Conservation (phyloP, 768 basidiomycete genomes). For the Chalciporus pseudorubinellus region DNA sequence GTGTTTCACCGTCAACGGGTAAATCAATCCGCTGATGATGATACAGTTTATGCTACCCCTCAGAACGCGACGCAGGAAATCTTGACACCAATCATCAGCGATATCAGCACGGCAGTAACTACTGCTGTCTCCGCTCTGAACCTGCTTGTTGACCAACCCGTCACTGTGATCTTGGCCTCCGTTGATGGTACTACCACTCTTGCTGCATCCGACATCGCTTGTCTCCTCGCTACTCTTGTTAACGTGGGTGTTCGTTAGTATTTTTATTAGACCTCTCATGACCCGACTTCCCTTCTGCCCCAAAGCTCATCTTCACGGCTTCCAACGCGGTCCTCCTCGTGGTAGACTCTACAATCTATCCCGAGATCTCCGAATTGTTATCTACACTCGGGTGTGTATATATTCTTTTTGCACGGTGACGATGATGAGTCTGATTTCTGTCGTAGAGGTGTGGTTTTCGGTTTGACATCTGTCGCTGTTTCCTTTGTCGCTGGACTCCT, state of each 20-base stretch:
- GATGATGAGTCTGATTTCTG: neutral
- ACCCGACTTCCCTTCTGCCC: no score
- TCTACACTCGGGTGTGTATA: slow-evolving; percentile 4
- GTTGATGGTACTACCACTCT: slow-evolving; percentile 1
- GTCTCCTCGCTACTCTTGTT: neutral
- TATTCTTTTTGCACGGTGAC: neutral
- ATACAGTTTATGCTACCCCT: slow-evolving; percentile 9
- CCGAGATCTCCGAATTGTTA: neutral
- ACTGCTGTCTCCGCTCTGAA: slow-evolving; percentile 5
- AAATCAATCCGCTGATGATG: neutral
- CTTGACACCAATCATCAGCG: slow-evolving; percentile 5
- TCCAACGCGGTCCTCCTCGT: slow-evolving; percentile 4
- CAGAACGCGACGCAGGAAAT: slow-evolving; percentile 10
- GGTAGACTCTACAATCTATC: slow-evolving; percentile 1
- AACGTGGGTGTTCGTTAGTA: slow-evolving; percentile 1
- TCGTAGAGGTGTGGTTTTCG: neutral
- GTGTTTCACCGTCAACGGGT: neutral
- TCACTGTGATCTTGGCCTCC: slow-evolving; percentile 1
- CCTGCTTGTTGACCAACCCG: slow-evolving; percentile 4
- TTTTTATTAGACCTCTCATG: no score
- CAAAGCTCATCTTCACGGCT: slow-evolving; percentile 10
- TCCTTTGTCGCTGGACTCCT: slow-evolving; percentile 9
- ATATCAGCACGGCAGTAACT: slow-evolving; percentile 6
- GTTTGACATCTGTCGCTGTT: slow-evolving; percentile 4
- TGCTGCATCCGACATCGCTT: slow-evolving; percentile 3